Base-by-base conservation (phyloP, 352 stramenopile species). In the Aphanomyces stellatus region DNA sequence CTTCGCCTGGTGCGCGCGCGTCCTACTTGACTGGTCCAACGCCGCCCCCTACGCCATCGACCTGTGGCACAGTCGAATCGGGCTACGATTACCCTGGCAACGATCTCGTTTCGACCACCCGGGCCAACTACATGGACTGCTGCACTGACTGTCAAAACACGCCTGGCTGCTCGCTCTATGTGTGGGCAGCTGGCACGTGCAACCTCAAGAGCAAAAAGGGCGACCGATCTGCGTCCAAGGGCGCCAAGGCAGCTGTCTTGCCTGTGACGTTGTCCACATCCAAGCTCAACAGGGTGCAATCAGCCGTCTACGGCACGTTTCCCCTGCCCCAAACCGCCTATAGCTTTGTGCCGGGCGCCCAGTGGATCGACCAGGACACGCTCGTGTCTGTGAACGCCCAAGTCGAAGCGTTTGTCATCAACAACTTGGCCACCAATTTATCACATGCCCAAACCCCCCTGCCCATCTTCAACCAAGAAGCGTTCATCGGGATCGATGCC, bases 161-260 rank as follows among this genome's bases (percentile, higher is more conserved):
- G 11, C 13, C 22, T 19, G 55, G 55, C 4, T 64, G 55, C 55
- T 28, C 55, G n/a, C 13, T 37, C 10, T 64, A 64, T 27, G 55
- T 64, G 8, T 37, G 30, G 22, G 8, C 8, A 8, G 61, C n/a
- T 25, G 55, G 55, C 8, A 41, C 30, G 6, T 65, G 57, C 40
- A 56, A 34, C 43, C 57, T 55, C 11, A 65, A 65, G 57, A 53
- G 59, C 59, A 22, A 55, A 15, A 65, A 65, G 31, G 59, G 59
- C 17, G 59, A 53, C 11, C 27, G 34, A 15, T 24, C 8, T 15
- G 6, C 59, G 3, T n/a, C 31, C 11, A 25, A 25, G 31, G 59
- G 59, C 27, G 59, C 35, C 27, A 15, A n/a, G 6, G 40, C 59
- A 13, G 59, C 37, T 11, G 59, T 28, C 19, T 3, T 53, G 46